phyloP scores from a whole-genome alignment of 2,329 filamentous ascomycete genomes.

The Xenoacremonium recifei region DNA sequence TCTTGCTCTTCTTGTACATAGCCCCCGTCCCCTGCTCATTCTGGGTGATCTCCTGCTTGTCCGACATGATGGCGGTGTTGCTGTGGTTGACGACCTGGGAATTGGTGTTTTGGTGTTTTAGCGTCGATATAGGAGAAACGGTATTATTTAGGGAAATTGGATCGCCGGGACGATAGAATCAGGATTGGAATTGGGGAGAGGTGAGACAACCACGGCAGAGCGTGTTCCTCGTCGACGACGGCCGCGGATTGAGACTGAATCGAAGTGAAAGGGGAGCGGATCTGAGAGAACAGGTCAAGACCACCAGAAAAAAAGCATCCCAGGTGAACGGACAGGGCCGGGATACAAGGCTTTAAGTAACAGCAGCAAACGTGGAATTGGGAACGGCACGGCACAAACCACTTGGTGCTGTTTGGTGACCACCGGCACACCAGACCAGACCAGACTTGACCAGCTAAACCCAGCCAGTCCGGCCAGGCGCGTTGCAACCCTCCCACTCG shows the following conservation, averaged over 20 bases:
- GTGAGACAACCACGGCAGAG: background rate
- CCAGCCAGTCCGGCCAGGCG: slow-evolving; percentile 5
- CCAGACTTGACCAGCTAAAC: background rate
- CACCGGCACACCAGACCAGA: background rate
- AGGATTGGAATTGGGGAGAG: too few species aligned
- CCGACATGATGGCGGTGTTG: slow-evolving; percentile 33
- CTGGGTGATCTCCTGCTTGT: slow-evolving; percentile 34
- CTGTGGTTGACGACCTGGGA: background rate
- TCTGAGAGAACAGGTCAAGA: background rate
- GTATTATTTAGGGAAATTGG: too few species aligned
- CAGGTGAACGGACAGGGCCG: slow-evolving; percentile 4
- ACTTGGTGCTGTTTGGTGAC: background rate
- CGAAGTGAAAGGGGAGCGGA: background rate
- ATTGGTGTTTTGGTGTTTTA: background rate
- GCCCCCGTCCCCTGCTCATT: slow-evolving; percentile 28
- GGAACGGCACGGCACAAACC: too few species aligned
- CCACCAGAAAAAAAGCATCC: slow-evolving; percentile 15
- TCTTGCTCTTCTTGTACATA: slow-evolving; percentile 28
- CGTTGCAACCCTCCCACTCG: slow-evolving; percentile 10
- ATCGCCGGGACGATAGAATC: too few species aligned
- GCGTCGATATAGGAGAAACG: background rate
- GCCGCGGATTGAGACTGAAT: too few species aligned
- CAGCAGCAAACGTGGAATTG: slow-evolving; percentile 1
- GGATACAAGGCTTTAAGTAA: slow-evolving; percentile 25
- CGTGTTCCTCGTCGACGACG: too few species aligned